Evolutionary conservation across 306 rosid genomes (phyloP), one percentile per base, ranked within the genome.

Genomic region (Ormosia semicastrata): DNA sequence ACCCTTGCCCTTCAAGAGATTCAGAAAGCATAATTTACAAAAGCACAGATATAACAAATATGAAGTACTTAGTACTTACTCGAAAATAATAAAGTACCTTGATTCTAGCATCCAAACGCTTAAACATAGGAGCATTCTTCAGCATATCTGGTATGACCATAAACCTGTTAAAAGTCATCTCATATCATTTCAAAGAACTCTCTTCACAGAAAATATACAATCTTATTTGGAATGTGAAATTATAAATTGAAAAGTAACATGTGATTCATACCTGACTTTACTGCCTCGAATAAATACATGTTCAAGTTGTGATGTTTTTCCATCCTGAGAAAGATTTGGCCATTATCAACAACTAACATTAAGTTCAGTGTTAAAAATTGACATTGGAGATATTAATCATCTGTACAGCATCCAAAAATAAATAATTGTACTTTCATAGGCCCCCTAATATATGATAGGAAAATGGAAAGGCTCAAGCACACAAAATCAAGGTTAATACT

Each of bases 91-190:
- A 76, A 65, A 50, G 49, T 75, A 95, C 99, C 98, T 95, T 95
- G 76, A 95, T 89, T 86, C 93, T 92, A 37, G 99, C 98, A 85
- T 95, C 99, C 71, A 95, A 88, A 69, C 99, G 98, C 88, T 93
- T 93, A 84, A 95, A 95, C 99, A 95, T 95, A 43, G 98, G 99
- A 74, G 99, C 99, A 72, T 95, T 95, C 93, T 95, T 95, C 78
- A 93, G 81, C 99, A 95, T 95, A 86, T 95, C 99, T 3, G 99
- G 99, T 52, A 95, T 93, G 77, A 95, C 99, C 98, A 95, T 92
- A 82, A 95, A 95, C 92, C 99, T 93, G 86, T 14, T 58, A 82
- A 66, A 77, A 24, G 24, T 24, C 24, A 24, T 24, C 69, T 53
- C 71, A 46, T 24, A 70, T 30, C 46, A 71, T 58, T 46, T 83